Percentiles rank a stretch among this genome's conserved stretches.
phyloP scores from a whole-genome alignment of 2,329 filamentous ascomycete species.

The Colletotrichum sp. region DNA sequence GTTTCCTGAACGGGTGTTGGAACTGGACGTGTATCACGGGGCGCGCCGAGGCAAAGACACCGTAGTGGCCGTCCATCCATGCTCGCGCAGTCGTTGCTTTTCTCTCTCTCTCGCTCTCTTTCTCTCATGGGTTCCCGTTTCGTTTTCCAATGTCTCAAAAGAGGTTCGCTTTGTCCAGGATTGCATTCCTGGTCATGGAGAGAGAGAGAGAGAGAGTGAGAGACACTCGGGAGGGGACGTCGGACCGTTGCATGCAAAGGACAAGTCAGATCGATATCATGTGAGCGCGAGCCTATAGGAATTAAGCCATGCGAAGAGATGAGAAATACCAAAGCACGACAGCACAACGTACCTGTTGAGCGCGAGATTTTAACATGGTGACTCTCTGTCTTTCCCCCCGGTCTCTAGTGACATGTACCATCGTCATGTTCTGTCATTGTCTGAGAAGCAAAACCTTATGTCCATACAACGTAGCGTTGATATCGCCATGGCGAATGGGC shows the following conservation, averaged over 20 bases:
- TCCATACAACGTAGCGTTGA: not conserved
- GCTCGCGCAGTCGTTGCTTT: not conserved
- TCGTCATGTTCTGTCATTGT: not conserved
- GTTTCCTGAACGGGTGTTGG: not conserved
- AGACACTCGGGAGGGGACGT: not conserved
- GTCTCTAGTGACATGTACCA: not conserved
- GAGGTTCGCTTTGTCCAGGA: not conserved
- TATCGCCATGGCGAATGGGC: not conserved
- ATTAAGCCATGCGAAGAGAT: not conserved
- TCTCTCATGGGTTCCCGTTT: not conserved
- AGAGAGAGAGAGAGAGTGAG: not conserved
- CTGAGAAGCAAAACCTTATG: not conserved
- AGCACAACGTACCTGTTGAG: not conserved
- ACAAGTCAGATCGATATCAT: not conserved
- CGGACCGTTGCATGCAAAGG: constrained; percentile 7
- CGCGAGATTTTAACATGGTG: not conserved
- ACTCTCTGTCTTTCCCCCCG: not conserved
- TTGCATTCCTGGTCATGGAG: not conserved
- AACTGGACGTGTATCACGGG: not conserved
- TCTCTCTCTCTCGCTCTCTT: not conserved
- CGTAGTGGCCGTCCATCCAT: not conserved
- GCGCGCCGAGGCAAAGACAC: not conserved
- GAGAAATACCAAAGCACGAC: not conserved
- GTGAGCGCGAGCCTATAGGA: not conserved
- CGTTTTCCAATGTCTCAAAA: not conserved